A percentile compares a stretch with the other conserved stretches of the same genome.
phyloP scores from a whole-genome alignment of 2,329 filamentous ascomycete species.

The Beauveria asiatica region DNA sequence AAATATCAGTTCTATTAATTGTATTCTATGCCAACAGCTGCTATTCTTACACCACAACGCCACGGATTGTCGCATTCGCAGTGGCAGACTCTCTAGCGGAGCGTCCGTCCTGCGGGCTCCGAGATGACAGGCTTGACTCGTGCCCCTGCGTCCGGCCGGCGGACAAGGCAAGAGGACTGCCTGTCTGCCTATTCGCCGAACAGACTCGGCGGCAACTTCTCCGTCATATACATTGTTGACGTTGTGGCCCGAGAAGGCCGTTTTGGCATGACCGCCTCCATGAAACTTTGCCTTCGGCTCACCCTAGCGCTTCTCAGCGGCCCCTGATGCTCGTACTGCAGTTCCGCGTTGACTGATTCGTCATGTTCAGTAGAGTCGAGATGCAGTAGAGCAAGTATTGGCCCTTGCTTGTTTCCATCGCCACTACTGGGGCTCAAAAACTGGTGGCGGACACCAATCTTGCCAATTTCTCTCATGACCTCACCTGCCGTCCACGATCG shows the following conservation, averaged over 20 bases:
- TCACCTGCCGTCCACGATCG: neutral
- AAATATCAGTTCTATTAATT: too few relatives aligned
- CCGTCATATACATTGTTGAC: neutral
- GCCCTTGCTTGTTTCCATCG: neutral
- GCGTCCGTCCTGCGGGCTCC: neutral
- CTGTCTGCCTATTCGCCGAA: neutral
- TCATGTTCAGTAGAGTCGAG: neutral
- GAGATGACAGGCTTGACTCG: neutral
- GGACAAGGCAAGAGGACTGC: neutral
- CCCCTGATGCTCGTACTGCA: neutral
- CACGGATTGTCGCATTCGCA: neutral
- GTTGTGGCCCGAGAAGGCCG: neutral
- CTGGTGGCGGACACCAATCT: neutral
- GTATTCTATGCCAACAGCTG: neutral
- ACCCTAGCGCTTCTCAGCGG: neutral
- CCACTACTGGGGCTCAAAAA: neutral
- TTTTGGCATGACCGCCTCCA: neutral
- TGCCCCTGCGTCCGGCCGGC: neutral
- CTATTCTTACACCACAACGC: neutral
- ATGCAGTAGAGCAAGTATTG: neutral
- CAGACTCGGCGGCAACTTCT: neutral
- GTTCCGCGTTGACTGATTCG: neutral
- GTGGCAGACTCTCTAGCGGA: neutral
- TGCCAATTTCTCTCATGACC: neutral
- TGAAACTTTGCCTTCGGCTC: conserved; percentile 2